These are phyloP conservation scores for Tolypocladium pustulatum DNA, from an alignment of 2,329 filamentous ascomycete genomes.

Conservation along the genomic window DNA sequence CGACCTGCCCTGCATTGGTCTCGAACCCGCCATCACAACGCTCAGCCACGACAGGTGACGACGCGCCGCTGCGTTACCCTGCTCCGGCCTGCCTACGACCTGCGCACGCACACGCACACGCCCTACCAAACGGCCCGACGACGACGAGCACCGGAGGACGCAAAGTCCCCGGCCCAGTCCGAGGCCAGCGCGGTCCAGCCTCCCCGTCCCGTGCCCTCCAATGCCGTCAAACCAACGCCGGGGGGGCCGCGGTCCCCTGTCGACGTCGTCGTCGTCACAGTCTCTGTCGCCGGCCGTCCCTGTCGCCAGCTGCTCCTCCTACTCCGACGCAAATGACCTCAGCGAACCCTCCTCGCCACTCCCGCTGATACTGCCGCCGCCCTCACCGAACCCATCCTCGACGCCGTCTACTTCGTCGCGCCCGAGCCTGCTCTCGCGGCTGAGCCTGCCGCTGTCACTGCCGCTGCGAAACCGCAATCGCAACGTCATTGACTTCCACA, in stretches of 20 bases:
- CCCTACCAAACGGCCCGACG: not conserved
- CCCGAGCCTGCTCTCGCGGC: conserved; percentile 37
- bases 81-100: not conserved
- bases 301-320: conserved; percentile 14
- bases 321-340: conserved; percentile 9
- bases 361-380: conserved; percentile 24
- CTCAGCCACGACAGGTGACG: not conserved
- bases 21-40: not conserved
- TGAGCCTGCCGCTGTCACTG: conserved; percentile 37
- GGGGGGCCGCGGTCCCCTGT: conserved; percentile 9
- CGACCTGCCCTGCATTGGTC: not conserved
- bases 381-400: conserved; percentile 10
- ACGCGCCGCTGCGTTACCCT: not conserved
- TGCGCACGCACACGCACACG: not conserved
- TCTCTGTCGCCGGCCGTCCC: conserved; percentile 11
- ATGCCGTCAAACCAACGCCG: conserved; percentile 10
- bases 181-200: not conserved
- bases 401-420: conserved; percentile 14
- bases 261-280: conserved; percentile 10
- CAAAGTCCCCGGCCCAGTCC: not conserved
- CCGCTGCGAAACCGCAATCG: conserved; percentile 44
- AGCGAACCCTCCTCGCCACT: conserved; percentile 15
- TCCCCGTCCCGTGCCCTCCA: conserved; percentile 11
- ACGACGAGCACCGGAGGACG: not conserved
- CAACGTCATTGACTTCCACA: conserved; percentile 67